phyloP scores from a whole-genome alignment of 2,329 filamentous ascomycete genomes.

The Cercospora sp. region DNA sequence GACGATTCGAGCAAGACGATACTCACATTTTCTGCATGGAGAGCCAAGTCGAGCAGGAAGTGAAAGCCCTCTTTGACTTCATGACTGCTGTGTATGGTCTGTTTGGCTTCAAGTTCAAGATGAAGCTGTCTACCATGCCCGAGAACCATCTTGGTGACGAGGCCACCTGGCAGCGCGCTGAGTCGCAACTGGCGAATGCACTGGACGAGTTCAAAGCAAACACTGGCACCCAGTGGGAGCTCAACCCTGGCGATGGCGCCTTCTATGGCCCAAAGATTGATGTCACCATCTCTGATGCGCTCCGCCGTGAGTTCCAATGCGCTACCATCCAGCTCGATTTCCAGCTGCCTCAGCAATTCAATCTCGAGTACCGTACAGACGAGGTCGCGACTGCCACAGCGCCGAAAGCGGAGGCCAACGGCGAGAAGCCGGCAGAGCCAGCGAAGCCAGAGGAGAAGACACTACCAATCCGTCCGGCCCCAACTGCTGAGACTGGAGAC shows the following conservation, averaged over 20 bases:
- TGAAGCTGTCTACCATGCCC: slow-evolving; percentile 87
- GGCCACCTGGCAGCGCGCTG: slow-evolving; percentile 85
- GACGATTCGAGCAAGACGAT: slow-evolving; percentile 94
- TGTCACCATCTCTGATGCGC: slow-evolving; percentile 86
- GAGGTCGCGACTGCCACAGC: slow-evolving; percentile 54
- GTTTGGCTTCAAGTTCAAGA: slow-evolving; percentile 85
- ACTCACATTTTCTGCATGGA: slow-evolving; percentile 92
- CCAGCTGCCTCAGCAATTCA: slow-evolving; percentile 81
- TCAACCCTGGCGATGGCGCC: slow-evolving; percentile 92
- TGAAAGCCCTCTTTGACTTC: slow-evolving; percentile 85
- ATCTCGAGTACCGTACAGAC: slow-evolving; percentile 79
- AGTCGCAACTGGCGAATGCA: slow-evolving; percentile 74
- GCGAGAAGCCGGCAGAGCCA: slow-evolving; percentile 36
- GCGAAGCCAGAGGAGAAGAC: slow-evolving; percentile 42
- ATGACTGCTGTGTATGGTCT: slow-evolving; percentile 75
- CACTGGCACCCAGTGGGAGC: slow-evolving; percentile 72
- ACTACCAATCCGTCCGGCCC: slow-evolving; percentile 38
- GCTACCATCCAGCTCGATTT: slow-evolving; percentile 95
- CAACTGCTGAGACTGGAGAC: slow-evolving; percentile 23
- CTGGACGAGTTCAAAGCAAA: slow-evolving; percentile 71
- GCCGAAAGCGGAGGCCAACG: slow-evolving; percentile 24
- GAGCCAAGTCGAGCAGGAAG: slow-evolving; percentile 74
- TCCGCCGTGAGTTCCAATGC: slow-evolving; percentile 82
- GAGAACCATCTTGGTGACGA: slow-evolving; percentile 88
- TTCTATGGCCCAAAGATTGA: slow-evolving; percentile 99